These are phyloP conservation scores for Ophidiomyces ophidiicola DNA, from an alignment of 2,329 filamentous ascomycete genomes.

Conservation along the genomic window DNA sequence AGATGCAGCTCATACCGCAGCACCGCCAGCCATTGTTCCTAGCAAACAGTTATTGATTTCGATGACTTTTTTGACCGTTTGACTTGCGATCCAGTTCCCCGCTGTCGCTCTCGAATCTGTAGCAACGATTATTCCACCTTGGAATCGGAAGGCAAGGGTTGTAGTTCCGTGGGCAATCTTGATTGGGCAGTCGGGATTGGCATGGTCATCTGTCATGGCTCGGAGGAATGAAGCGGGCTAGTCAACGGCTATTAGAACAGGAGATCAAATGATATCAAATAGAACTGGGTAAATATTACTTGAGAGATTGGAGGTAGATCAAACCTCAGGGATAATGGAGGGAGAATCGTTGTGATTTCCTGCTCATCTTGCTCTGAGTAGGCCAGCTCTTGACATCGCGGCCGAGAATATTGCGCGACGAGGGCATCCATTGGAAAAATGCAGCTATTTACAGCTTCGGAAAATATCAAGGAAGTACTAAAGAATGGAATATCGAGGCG, in stretches of 20 bases:
- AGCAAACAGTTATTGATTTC: conserved; percentile 91
- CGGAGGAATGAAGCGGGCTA: conserved; percentile 90
- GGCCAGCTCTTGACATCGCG: conserved; percentile 60
- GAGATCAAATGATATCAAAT: conserved; percentile 12
- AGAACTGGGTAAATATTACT: conserved; percentile 39
- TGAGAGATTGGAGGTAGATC: conserved; percentile 85
- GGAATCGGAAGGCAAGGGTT: conserved; percentile 93
- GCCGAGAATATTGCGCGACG: conserved; percentile 79
- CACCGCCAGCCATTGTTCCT: conserved; percentile 96
- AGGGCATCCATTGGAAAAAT: conserved; percentile 67
- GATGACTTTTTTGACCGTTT: conserved; percentile 99
- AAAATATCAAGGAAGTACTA: neutral
- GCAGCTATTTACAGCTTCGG: neutral
- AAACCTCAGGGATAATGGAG: conserved; percentile 81
- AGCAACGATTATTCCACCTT: conserved; percentile 95
- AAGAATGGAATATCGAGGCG: neutral
- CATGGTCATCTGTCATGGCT: conserved; percentile 90
- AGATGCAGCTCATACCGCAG: conserved; percentile 50
- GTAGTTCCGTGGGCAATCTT: conserved; percentile 99
- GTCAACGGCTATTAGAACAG: conserved; percentile 13
- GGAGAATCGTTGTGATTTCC: conserved; percentile 57
- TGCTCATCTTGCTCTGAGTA: conserved; percentile 61
- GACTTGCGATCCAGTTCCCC: conserved; percentile 97
- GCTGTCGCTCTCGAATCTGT: conserved; percentile 96
- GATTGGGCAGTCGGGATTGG: conserved; percentile 94